These are phyloP conservation scores for Rhodocollybia butyracea DNA, from an alignment of 768 basidiomycete genomes.

Conservation along the genomic window DNA sequence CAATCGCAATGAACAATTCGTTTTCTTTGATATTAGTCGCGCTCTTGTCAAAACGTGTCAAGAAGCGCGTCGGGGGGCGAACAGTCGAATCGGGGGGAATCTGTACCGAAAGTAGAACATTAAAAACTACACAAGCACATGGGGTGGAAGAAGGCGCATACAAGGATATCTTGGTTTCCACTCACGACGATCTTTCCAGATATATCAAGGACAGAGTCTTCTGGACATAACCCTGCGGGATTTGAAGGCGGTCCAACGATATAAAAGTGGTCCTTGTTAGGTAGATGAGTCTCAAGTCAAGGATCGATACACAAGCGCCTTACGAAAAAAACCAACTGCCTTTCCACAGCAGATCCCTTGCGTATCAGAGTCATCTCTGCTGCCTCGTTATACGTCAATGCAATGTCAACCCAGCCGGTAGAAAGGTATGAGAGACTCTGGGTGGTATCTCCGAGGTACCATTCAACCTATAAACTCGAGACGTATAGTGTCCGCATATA, in stretches of 20 bases:
- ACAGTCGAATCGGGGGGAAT: conserved; percentile 24
- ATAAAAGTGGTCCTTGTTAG: conserved; percentile 44
- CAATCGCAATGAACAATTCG: conserved; percentile 43
- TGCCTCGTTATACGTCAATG: conserved; percentile 50
- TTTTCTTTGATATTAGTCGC: conserved; percentile 61
- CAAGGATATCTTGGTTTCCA: conserved; percentile 42
- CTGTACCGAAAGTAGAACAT: conserved; percentile 3
- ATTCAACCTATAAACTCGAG: conserved; percentile 37
- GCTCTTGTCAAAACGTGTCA: conserved; percentile 56
- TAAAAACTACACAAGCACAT: background rate
- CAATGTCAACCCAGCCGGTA: conserved; percentile 42
- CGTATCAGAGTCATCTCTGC: conserved; percentile 39
- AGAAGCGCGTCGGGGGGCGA: conserved; percentile 41
- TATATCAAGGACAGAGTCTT: conserved; percentile 35
- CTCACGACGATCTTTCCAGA: conserved; percentile 43
- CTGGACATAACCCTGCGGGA: conserved; percentile 34
- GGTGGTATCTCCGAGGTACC: conserved; percentile 57
- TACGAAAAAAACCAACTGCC: conserved; percentile 45
- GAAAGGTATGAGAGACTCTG: conserved; percentile 42
- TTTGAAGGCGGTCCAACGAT: conserved; percentile 47
- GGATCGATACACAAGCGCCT: conserved; percentile 14
- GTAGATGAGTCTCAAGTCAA: background rate
- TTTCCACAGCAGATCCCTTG: conserved; percentile 26
- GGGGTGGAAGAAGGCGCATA: conserved; percentile 16
- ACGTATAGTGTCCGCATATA: background rate